Conservation (phyloP, 768 basidiomycete species). For the Rhodotorula paludigena region DNA sequence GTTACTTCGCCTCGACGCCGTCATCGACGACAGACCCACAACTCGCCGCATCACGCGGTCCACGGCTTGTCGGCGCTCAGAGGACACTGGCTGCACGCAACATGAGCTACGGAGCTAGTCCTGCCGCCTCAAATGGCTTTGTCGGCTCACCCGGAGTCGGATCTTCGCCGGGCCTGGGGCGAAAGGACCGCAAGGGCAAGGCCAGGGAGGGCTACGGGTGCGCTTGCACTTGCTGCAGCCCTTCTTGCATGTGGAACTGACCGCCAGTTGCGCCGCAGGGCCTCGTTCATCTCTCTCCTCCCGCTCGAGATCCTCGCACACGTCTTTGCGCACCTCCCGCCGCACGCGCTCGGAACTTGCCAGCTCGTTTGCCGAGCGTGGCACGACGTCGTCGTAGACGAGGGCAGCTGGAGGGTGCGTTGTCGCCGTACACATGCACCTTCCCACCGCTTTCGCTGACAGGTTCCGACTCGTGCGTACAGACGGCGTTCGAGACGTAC, state of each 20-base stretch:
- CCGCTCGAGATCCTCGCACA: conserved; percentile 29
- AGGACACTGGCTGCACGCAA: too few relatives aligned
- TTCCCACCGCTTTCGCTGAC: too few relatives aligned
- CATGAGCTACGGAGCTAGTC: too few relatives aligned
- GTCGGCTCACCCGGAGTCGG: not conserved
- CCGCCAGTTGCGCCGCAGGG: not conserved
- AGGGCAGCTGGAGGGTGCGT: conserved; percentile 33
- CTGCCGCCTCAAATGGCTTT: too few relatives aligned
- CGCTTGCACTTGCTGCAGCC: too few relatives aligned
- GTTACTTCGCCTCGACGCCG: too few relatives aligned
- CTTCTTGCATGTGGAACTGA: too few relatives aligned
- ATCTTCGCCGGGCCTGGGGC: not conserved
- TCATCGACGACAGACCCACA: too few relatives aligned
- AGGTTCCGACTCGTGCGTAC: not conserved
- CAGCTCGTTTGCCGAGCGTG: conserved; percentile 24
- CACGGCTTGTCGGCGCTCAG: too few relatives aligned
- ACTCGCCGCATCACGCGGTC: too few relatives aligned
- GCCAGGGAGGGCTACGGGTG: not conserved
- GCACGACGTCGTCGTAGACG: conserved; percentile 26
- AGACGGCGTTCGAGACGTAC: conserved; percentile 34
- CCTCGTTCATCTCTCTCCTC: conserved; percentile 22
- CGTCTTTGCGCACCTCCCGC: conserved; percentile 34
- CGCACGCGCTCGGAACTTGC: conserved; percentile 6
- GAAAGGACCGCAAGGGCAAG: conserved; percentile 3
- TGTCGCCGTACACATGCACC: too few relatives aligned